Conservation (phyloP, 2,329 filamentous ascomycete species). For the Myriosclerotinia scirpicola region DNA sequence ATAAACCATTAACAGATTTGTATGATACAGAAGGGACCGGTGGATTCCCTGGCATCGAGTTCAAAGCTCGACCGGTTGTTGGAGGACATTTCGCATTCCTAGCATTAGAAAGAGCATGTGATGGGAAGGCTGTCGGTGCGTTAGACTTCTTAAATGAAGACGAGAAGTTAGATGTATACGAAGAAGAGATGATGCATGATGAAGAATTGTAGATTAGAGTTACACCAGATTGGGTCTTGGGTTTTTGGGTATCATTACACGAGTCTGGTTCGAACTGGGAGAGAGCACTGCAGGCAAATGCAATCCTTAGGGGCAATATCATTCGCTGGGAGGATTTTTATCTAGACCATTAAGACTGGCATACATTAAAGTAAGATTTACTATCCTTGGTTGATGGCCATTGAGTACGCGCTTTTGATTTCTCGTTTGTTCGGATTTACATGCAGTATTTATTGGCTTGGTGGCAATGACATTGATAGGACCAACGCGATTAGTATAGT, state of each 20-base stretch:
- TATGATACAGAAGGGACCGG: conserved; percentile 79
- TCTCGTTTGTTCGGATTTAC: not conserved
- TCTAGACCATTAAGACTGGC: not conserved
- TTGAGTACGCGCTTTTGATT: not conserved
- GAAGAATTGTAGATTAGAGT: conserved; percentile 31
- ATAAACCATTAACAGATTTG: conserved; percentile 76
- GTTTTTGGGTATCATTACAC: not conserved
- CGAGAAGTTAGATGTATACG: conserved; percentile 22
- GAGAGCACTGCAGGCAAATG: not conserved
- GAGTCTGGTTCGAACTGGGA: not conserved
- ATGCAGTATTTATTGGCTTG: not conserved
- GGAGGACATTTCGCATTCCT: conserved; percentile 85
- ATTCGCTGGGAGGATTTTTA: not conserved
- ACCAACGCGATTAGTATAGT: too few species aligned
- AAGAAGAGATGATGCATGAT: conserved; percentile 24
- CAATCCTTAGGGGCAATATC: too few species aligned
- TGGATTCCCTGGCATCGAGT: conserved; percentile 70
- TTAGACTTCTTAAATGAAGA: conserved; percentile 52
- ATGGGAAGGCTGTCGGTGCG: conserved; percentile 61
- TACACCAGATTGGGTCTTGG: not conserved
- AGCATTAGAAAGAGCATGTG: conserved; percentile 77
- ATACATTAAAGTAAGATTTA: not conserved
- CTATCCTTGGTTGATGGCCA: not conserved
- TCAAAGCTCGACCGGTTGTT: conserved; percentile 80
- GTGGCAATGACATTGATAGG: not conserved